A percentile compares a stretch with the other conserved stretches of the same genome.
These are phyloP conservation scores for Neurospora sp. DNA, from an alignment of 495 filamentous ascomycete genomes.

Conservation along the genomic window DNA sequence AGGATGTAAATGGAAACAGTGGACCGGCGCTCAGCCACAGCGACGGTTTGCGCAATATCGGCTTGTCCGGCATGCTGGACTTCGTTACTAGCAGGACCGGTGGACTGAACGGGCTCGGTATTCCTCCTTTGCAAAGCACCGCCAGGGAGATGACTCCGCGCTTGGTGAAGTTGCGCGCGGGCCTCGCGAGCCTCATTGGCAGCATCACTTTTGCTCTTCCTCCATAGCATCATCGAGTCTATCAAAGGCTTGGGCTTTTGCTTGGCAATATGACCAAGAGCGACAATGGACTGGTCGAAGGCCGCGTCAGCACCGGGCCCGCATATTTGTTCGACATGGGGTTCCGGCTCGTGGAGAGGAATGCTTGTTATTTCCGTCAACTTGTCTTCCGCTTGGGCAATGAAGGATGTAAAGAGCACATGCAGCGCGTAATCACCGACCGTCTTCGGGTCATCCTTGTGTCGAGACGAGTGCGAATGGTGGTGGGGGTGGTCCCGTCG, in stretches of 20 bases:
- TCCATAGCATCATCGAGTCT: slow-evolving; percentile 94
- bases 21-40: slow-evolving; percentile 73
- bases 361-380: slow-evolving; percentile 73
- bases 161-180: slow-evolving; percentile 50
- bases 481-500: slow-evolving; percentile 66
- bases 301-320: slow-evolving; percentile 76
- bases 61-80: neutral
- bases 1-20: slow-evolving; percentile 91
- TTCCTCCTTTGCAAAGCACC: slow-evolving; percentile 34
- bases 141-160: slow-evolving; percentile 26
- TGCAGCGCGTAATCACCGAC: slow-evolving; percentile 95
- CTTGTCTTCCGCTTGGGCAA: slow-evolving; percentile 84
- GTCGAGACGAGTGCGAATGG: slow-evolving; percentile 72
- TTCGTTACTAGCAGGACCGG: slow-evolving; percentile 4
- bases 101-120: slow-evolving; percentile 36
- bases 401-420: slow-evolving; percentile 86
- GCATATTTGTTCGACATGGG: slow-evolving; percentile 77
- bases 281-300: slow-evolving; percentile 94
- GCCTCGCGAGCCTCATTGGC: slow-evolving; percentile 52
- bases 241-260: slow-evolving; percentile 93
- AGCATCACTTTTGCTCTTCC: slow-evolving; percentile 86
- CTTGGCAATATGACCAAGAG: slow-evolving; percentile 84
- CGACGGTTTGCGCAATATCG: slow-evolving; percentile 30
- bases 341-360: slow-evolving; percentile 56
- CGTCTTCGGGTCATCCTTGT: slow-evolving; percentile 68